Conservation (phyloP, 2,329 filamentous ascomycete genomes). For the Xylariaceae sp. region DNA sequence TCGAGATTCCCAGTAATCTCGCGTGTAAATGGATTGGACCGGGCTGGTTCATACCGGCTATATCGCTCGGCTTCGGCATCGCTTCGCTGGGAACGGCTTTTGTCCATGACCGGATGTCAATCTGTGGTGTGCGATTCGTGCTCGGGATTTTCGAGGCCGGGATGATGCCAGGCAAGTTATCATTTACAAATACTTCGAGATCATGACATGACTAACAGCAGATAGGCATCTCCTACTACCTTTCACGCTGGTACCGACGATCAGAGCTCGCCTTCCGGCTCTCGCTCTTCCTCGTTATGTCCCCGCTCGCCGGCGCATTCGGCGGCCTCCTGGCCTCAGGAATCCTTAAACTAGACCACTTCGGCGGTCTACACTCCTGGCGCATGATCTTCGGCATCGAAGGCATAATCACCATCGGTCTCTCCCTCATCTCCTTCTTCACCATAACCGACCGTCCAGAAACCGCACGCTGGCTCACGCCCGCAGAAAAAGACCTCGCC, state of each 20-base stretch:
- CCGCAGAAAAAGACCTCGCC: slow-evolving; percentile 62
- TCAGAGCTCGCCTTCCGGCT: slow-evolving; percentile 63
- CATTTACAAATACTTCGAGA: background rate
- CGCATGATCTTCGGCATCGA: slow-evolving; percentile 32
- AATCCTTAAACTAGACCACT: slow-evolving; percentile 56
- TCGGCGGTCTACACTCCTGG: slow-evolving; percentile 34
- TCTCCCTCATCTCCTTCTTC: slow-evolving; percentile 57
- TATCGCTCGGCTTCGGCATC: slow-evolving; percentile 58
- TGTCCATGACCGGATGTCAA: slow-evolving; percentile 47
- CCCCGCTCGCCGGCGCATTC: slow-evolving; percentile 65
- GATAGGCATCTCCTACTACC: slow-evolving; percentile 61
- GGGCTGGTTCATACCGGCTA: slow-evolving; percentile 63
- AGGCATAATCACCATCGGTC: slow-evolving; percentile 48
- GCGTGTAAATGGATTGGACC: slow-evolving; percentile 66
- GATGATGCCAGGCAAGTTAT: slow-evolving; percentile 53
- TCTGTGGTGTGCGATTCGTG: slow-evolving; percentile 60
- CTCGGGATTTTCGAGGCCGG: slow-evolving; percentile 67
- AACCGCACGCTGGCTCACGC: slow-evolving; percentile 60
- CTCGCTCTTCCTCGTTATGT: slow-evolving; percentile 64
- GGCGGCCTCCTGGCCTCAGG: slow-evolving; percentile 61
- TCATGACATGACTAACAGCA: background rate
- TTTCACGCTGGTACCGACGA: slow-evolving; percentile 66
- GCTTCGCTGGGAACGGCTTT: slow-evolving; percentile 62
- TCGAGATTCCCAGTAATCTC: slow-evolving; percentile 65
- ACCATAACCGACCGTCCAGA: slow-evolving; percentile 64